phyloP scores from a whole-genome alignment of 176 grass and related monocot genomes.

The Lolium rigidum region DNA sequence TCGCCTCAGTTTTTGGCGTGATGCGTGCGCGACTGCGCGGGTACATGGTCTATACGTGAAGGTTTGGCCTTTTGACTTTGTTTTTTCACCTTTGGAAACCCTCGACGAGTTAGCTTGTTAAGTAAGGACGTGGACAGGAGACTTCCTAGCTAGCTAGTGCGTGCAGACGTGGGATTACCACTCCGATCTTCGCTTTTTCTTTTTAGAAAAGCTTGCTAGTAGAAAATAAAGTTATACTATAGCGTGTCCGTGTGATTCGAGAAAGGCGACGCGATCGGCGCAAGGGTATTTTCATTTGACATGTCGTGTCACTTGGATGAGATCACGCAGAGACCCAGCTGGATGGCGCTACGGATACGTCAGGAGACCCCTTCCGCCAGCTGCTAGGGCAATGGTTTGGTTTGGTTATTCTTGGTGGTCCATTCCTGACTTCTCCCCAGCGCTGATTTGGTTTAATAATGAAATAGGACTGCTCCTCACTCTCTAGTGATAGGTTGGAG shows the following conservation, averaged over 20 bases:
- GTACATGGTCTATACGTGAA: background rate
- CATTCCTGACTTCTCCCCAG: background rate
- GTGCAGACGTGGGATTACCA: background rate
- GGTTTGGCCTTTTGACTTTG: background rate
- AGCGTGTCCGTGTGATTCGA: background rate
- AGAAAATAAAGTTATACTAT: too few relatives aligned
- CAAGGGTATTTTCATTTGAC: background rate
- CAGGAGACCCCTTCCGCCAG: background rate
- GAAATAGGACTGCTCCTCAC: background rate
- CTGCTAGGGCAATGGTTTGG: background rate
- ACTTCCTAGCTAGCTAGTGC: background rate
- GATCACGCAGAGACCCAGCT: background rate
- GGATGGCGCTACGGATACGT: background rate
- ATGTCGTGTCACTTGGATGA: background rate
- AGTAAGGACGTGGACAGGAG: background rate
- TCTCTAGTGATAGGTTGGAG: background rate
- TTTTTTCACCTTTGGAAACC: background rate
- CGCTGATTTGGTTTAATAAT: background rate
- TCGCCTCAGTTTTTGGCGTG: background rate
- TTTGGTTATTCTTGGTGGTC: background rate
- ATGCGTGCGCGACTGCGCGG: background rate
- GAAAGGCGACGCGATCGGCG: background rate
- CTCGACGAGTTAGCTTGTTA: background rate
- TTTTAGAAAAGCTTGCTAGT: background rate
- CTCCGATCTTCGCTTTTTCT: background rate